Evolutionary conservation across 2,329 filamentous ascomycete species (phyloP).

Genomic region (Ilyonectria sp.): DNA sequence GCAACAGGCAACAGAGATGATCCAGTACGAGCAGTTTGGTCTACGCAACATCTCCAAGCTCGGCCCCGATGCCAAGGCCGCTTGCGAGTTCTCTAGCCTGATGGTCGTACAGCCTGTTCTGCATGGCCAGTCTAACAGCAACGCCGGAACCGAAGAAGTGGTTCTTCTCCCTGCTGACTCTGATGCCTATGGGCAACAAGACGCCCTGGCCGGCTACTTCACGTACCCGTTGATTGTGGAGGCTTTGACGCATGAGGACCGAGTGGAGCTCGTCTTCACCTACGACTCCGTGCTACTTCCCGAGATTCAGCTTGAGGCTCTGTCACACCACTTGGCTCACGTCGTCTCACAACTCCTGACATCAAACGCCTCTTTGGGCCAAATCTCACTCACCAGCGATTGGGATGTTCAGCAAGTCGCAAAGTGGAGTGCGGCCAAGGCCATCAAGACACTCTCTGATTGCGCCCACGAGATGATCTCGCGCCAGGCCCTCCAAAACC

Average conservation of each 20-base stretch:
- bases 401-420: slow-evolving; percentile 9
- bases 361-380: background rate
- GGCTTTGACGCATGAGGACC: slow-evolving; percentile 1
- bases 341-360: background rate
- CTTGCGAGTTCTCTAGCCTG: slow-evolving; percentile 48
- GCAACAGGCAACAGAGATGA: slow-evolving; percentile 34
- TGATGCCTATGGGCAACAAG: background rate
- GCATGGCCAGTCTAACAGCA: background rate
- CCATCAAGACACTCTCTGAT: background rate
- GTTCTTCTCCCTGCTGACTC: slow-evolving; percentile 1
- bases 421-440: background rate
- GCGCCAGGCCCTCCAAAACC: slow-evolving; percentile 20
- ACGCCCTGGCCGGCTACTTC: slow-evolving; percentile 1
- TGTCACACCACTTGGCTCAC: slow-evolving; percentile 7
- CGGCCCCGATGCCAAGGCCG: slow-evolving; percentile 24
- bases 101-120: slow-evolving; percentile 48
- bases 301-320: slow-evolving; percentile 6
- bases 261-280: slow-evolving; percentile 10
- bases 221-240: slow-evolving; percentile 16
- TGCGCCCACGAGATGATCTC: slow-evolving; percentile 41
- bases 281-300: background rate
- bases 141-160: background rate
- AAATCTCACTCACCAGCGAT: slow-evolving; percentile 1
- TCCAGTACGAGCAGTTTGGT: slow-evolving; percentile 39
- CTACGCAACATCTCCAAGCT: slow-evolving; percentile 42